Evolutionary conservation across 176 grass and related monocot species (phyloP), one percentile per base, ranked within the genome.

Genomic region (maize (Zea mays)): DNA sequence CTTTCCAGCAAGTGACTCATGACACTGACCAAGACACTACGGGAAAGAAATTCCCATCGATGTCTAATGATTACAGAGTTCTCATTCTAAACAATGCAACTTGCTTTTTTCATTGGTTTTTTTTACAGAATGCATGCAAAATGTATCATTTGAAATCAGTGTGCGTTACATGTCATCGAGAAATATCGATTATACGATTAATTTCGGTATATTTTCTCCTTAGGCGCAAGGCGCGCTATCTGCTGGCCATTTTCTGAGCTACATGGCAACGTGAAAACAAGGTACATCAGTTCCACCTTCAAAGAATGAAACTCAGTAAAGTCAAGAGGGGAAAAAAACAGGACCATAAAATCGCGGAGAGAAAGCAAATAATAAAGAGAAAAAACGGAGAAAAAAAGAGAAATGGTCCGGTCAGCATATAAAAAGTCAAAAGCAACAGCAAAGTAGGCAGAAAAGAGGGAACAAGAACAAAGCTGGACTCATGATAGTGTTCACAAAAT

Each of bases 401-500:
- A 64, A 75, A 81, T 51, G 81, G 76, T 84, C 74, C 10, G 77
- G 81, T 81, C 86, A 88, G 71, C 81, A 17, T 43, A 71, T 40
- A 88, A 84, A 84, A 88, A 84, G 81, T 50, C 57, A 70, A 88
- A 84, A 65, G 86, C 76, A 84, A 58, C 77, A 65, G 19, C 75
- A 88, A 69, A 80, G 86, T 39, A 84, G 47, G 34, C 77, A 43
- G 65, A 73, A 78, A 83, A 84, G 65, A 81, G 71, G 66, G 61
- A 46, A 21, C 78, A 79, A 67, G 69, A 84, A 74, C 62, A 88
- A 84, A 84, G 81, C 45, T 88, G 75, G 44, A 69, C 85, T 52
- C 73, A 86, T 81, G 45, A 78, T 64, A 71, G 45, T 46, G 5
- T 35, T 48, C 72, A 86, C 72, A 82, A 77, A 76, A 77, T 82